phyloP scores from a whole-genome alignment of 768 basidiomycete genomes.

The Pleurotus eryngii region DNA sequence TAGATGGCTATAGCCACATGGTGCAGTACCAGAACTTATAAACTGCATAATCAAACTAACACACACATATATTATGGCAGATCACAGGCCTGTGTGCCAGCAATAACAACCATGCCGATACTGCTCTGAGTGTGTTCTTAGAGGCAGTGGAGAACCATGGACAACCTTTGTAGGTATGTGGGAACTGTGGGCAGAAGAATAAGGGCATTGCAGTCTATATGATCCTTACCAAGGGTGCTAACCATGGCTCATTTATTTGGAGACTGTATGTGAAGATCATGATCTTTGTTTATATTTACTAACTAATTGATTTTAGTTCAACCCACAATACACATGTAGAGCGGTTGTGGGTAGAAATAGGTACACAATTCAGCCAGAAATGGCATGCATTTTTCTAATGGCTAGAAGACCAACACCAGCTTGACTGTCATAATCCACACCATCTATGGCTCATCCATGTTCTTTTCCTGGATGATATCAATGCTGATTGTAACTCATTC shows the following conservation, averaged over 20 bases:
- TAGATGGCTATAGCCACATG: slow-evolving; percentile 20
- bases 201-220: slow-evolving; percentile 26
- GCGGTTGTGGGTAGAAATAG: slow-evolving; percentile 38
- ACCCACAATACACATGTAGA: slow-evolving; percentile 35
- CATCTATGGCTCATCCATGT: slow-evolving; percentile 41
- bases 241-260: slow-evolving; percentile 31
- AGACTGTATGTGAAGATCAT: slow-evolving; percentile 12
- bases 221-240: slow-evolving; percentile 26
- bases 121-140: slow-evolving; percentile 23
- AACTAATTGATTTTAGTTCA: slow-evolving; percentile 14
- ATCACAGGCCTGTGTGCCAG: slow-evolving; percentile 21
- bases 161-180: slow-evolving; percentile 25
- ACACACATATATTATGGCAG: slow-evolving; percentile 15
- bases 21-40: slow-evolving; percentile 11
- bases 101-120: slow-evolving; percentile 24
- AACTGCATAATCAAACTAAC: background rate
- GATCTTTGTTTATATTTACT: too few relatives aligned
- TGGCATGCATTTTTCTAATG: slow-evolving; percentile 36
- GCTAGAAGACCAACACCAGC: slow-evolving; percentile 26
- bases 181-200: slow-evolving; percentile 35
- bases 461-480: slow-evolving; percentile 26
- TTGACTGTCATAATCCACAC: slow-evolving; percentile 17
- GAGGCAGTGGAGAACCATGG: slow-evolving; percentile 18
- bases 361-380: slow-evolving; percentile 25
- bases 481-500: slow-evolving; percentile 24